Evolutionary conservation across 768 basidiomycete genomes (phyloP).

Genomic region (Serpula lacrymans): DNA sequence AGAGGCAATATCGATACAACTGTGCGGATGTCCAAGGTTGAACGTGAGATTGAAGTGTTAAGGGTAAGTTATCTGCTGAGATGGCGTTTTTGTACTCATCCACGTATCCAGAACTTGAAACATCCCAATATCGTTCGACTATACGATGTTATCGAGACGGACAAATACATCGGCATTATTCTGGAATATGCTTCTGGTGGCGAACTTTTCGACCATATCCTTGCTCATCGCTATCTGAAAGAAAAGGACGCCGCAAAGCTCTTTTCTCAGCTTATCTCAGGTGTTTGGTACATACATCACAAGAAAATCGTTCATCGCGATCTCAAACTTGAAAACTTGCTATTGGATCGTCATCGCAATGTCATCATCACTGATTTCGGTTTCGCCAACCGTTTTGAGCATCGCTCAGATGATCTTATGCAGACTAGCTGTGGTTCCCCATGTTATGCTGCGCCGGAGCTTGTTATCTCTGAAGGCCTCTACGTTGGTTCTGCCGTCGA

Average conservation of each 20-base stretch:
- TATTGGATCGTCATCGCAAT: conserved; percentile 95
- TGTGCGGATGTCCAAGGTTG: conserved; percentile 90
- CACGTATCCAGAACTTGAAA: conserved; percentile 66
- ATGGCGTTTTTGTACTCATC: conserved; percentile 2
- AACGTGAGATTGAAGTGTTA: conserved; percentile 95
- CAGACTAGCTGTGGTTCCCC: conserved; percentile 96
- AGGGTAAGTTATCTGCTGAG: conserved; percentile 55
- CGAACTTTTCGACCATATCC: conserved; percentile 97
- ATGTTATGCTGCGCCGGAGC: conserved; percentile 97
- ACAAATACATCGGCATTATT: conserved; percentile 99
- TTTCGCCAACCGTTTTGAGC: conserved; percentile 97
- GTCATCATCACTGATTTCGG: conserved; percentile 99
- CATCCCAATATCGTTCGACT: conserved; percentile 98
- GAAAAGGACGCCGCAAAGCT: conserved; percentile 94
- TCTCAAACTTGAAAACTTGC: conserved; percentile 96
- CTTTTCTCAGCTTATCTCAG: conserved; percentile 96
- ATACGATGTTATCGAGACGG: conserved; percentile 98
- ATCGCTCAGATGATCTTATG: conserved; percentile 92
- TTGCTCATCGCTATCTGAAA: conserved; percentile 93
- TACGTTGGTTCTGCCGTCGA: conserved; percentile 98
- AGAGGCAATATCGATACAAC: conserved; percentile 86
- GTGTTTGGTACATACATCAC: conserved; percentile 98
- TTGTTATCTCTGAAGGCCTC: conserved; percentile 95
- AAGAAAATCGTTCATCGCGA: conserved; percentile 99
- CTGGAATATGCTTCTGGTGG: conserved; percentile 98